A percentile compares a stretch with the other conserved stretches of the same genome.
Evolutionary conservation across 2,329 filamentous ascomycete genomes (phyloP).

Genomic region (Sporothrix globosa): DNA sequence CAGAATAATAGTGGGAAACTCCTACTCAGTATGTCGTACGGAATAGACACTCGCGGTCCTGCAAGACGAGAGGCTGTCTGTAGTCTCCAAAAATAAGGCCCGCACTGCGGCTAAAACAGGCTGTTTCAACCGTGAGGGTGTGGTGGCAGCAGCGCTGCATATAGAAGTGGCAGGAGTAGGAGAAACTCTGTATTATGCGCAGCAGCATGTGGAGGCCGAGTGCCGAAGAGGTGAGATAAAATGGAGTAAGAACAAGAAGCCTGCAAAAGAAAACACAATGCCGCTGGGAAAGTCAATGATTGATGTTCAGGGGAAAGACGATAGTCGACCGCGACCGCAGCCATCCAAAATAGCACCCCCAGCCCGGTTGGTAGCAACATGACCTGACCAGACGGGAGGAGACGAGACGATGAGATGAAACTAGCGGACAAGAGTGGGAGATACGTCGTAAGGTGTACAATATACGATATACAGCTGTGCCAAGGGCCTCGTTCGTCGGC

Average conservation of each 20-base stretch:
- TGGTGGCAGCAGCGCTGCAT: background rate
- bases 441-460: background rate
- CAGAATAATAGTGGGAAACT: too few species aligned
- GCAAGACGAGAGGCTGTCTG: background rate
- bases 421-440: background rate
- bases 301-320: slow-evolving; percentile 5
- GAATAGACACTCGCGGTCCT: background rate
- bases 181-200: background rate
- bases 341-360: background rate
- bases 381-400: background rate
- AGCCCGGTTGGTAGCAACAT: slow-evolving; percentile 18
- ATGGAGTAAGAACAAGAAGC: background rate
- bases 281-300: slow-evolving; percentile 8
- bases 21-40: background rate
- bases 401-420: background rate
- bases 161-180: background rate
- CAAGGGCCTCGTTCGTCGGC: slow-evolving; percentile 8
- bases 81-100: background rate
- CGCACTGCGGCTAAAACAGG: slow-evolving; percentile 30
- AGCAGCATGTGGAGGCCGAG: slow-evolving; percentile 17
- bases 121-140: slow-evolving; percentile 29
- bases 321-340: background rate
- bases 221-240: background rate
- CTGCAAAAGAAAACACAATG: background rate
- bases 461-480: background rate